Conservation (phyloP, 495 filamentous ascomycete genomes). For the Aspergillus heteromorphus region DNA sequence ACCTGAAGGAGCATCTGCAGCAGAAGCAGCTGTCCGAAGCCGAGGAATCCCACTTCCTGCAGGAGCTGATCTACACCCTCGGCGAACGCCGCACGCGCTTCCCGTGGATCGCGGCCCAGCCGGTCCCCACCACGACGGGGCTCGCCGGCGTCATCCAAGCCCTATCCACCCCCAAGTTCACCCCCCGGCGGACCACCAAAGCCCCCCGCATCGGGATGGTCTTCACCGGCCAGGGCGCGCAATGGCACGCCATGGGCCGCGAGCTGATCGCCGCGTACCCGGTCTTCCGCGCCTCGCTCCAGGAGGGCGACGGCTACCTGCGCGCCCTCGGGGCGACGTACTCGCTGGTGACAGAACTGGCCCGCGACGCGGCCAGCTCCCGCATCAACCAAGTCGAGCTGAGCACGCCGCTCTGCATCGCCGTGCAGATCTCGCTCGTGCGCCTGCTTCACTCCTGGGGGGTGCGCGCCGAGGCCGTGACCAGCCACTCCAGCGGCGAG, state of each 20-base stretch:
- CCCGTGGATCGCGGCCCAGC: constrained; percentile 17
- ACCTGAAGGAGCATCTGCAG: constrained; percentile 12
- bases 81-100: constrained; percentile 21
- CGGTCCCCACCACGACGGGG: not conserved
- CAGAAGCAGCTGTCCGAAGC: not conserved
- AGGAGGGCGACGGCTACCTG: constrained; percentile 14
- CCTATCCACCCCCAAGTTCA: not conserved
- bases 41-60: constrained; percentile 8
- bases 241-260: constrained; percentile 44
- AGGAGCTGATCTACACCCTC: constrained; percentile 25
- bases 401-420: constrained; percentile 22
- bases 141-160: not conserved
- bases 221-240: constrained; percentile 68
- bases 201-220: constrained; percentile 50
- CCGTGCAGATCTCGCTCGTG: constrained; percentile 30
- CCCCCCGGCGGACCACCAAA: constrained; percentile 1
- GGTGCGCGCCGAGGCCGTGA: constrained; percentile 32
- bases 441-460: constrained; percentile 25
- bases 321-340: constrained; percentile 21
- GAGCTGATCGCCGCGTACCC: constrained; percentile 29
- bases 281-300: constrained; percentile 27
- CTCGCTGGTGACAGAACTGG: constrained; percentile 12
- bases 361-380: not conserved
- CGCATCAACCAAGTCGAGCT: constrained; percentile 12
- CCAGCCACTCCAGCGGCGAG: constrained; percentile 60